Conservation (phyloP, 495 filamentous ascomycete species). For the Xylaria acuta region DNA sequence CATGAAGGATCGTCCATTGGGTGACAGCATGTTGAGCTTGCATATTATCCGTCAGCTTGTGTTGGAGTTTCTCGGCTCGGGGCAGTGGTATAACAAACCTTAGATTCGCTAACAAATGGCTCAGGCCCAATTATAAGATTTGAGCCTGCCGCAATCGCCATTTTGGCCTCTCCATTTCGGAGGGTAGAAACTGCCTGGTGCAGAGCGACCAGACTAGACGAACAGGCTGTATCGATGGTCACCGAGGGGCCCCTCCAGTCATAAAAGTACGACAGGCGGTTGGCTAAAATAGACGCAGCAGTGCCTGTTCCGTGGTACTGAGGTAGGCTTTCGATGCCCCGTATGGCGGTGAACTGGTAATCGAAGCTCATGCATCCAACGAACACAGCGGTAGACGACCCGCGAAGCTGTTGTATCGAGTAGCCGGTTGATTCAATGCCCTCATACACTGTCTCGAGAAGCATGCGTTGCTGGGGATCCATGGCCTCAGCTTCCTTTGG, state of each 20-base stretch:
- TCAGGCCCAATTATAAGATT: slow-evolving; percentile 46
- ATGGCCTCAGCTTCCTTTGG: not conserved
- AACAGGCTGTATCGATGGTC: slow-evolving; percentile 54
- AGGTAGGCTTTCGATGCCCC: not conserved
- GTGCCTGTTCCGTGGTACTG: too few species aligned
- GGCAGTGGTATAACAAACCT: not conserved
- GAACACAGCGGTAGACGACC: not conserved
- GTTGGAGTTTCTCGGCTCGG: not conserved
- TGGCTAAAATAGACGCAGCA: too few species aligned
- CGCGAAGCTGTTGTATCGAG: not conserved
- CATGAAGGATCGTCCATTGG: slow-evolving; percentile 41
- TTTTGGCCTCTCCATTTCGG: slow-evolving; percentile 44
- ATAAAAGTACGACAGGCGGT: slow-evolving; percentile 22
- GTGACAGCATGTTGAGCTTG: slow-evolving; percentile 38
- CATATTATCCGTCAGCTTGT: not conserved
- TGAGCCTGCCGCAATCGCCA: slow-evolving; percentile 49
- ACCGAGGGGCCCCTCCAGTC: slow-evolving; percentile 44
- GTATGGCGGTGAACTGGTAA: not conserved
- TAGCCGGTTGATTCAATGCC: not conserved
- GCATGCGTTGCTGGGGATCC: not conserved
- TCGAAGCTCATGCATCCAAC: not conserved
- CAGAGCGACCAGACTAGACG: slow-evolving; percentile 46
- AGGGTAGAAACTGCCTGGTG: slow-evolving; percentile 50
- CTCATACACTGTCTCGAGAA: not conserved
- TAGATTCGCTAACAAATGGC: slow-evolving; percentile 38